Conservation (phyloP, 108 stramenopile species). For the Nitzschia palea region DNA sequence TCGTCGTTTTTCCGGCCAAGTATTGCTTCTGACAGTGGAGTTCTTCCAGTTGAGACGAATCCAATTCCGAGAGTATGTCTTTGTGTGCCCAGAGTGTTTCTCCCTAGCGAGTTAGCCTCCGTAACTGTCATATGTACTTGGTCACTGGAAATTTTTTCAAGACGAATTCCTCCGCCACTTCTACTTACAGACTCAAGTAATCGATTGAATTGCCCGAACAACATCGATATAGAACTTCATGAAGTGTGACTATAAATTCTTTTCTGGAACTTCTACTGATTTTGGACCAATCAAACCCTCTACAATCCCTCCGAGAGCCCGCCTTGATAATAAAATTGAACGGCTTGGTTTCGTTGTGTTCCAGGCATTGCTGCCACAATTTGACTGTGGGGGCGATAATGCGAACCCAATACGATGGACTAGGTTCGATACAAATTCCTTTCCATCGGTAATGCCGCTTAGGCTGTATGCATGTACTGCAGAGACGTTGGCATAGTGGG, state of each 20-base stretch:
- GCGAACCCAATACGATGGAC: constrained; percentile 55
- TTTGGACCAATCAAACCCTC: constrained; percentile 39
- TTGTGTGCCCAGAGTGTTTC: constrained; percentile 13
- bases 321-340: constrained; percentile 32
- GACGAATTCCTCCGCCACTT: constrained; percentile 60
- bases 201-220: constrained; percentile 33
- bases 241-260: constrained; percentile 44
- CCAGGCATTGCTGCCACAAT: constrained; percentile 51
- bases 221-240: constrained; percentile 42
- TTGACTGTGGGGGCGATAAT: constrained; percentile 32
- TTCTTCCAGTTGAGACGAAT: neutral
- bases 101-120: constrained; percentile 22
- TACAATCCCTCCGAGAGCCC: constrained; percentile 56
- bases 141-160: constrained; percentile 49
- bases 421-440: constrained; percentile 60
- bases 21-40: neutral
- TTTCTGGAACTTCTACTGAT: constrained; percentile 3
- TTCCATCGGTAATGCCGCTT: constrained; percentile 41
- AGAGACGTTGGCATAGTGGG: constrained; percentile 55
- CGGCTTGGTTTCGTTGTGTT: constrained; percentile 28
- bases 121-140: constrained; percentile 37
- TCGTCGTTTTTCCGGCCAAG: neutral
- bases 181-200: constrained; percentile 61
- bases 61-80: neutral
- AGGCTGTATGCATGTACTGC: constrained; percentile 44